These are phyloP conservation scores for Fusarium papillatum DNA, from an alignment of 2,329 filamentous ascomycete genomes.

Conservation along the genomic window DNA sequence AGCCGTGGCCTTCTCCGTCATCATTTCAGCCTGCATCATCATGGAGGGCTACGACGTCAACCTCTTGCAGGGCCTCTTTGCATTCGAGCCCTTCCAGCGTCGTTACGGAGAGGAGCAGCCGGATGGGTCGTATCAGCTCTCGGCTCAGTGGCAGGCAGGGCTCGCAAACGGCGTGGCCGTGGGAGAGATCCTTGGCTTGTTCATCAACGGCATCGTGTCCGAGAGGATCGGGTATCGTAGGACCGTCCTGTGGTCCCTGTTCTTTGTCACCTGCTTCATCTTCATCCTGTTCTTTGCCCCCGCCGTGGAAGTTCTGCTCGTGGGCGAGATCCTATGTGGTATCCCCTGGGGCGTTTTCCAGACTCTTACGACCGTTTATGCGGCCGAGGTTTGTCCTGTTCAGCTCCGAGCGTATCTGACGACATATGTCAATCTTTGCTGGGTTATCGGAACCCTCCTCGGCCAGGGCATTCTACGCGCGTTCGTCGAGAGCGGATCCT, in stretches of 20 bases:
- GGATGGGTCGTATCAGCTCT: slow-evolving; percentile 24
- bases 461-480: too few species aligned
- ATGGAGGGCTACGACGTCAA: slow-evolving; percentile 41
- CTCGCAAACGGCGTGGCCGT: slow-evolving; percentile 25
- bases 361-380: background rate
- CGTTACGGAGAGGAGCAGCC: slow-evolving; percentile 33
- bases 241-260: slow-evolving; percentile 64
- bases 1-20: slow-evolving; percentile 35
- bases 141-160: slow-evolving; percentile 37
- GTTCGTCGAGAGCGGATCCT: too few species aligned
- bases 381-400: background rate
- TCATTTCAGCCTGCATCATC: slow-evolving; percentile 35
- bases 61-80: slow-evolving; percentile 37
- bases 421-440: too few species aligned
- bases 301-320: slow-evolving; percentile 14
- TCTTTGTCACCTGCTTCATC: slow-evolving; percentile 41
- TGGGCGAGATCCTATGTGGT: slow-evolving; percentile 8
- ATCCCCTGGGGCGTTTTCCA: slow-evolving; percentile 1
- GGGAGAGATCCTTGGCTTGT: slow-evolving; percentile 33
- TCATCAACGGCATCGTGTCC: slow-evolving; percentile 30
- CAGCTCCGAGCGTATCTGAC: background rate
- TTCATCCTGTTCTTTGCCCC: slow-evolving; percentile 40
- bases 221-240: slow-evolving; percentile 50
- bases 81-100: slow-evolving; percentile 30
- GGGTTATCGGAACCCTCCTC: too few species aligned